Conservation (phyloP, 495 filamentous ascomycete genomes). For the Hypoxylon fuscum region DNA sequence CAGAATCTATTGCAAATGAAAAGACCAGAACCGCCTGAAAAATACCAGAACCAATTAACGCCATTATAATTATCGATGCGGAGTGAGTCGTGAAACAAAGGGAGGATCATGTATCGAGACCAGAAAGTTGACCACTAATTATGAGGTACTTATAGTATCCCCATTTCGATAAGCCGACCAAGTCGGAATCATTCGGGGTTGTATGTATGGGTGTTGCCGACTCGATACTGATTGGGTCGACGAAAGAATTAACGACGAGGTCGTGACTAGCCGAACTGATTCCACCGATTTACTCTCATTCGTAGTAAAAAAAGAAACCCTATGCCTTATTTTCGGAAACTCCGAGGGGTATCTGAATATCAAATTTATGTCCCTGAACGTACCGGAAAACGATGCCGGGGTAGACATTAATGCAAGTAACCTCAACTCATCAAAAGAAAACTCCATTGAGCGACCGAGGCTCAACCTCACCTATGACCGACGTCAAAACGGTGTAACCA, state of each 20-base stretch:
- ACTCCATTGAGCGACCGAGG: neutral
- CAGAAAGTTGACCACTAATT: slow-evolving; percentile 6
- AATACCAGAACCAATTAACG: slow-evolving; percentile 40
- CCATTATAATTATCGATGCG: slow-evolving; percentile 39
- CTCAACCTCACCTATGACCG: slow-evolving; percentile 5
- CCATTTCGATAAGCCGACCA: slow-evolving; percentile 1
- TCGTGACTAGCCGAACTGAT: slow-evolving; percentile 10
- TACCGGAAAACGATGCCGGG: slow-evolving; percentile 42
- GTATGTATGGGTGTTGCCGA: slow-evolving; percentile 5
- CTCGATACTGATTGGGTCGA: slow-evolving; percentile 26
- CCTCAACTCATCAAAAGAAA: slow-evolving; percentile 25
- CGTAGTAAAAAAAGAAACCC: slow-evolving; percentile 40
- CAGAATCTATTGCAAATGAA: slow-evolving; percentile 44
- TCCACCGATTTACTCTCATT: slow-evolving; percentile 31
- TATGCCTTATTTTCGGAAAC: slow-evolving; percentile 45
- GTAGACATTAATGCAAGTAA: slow-evolving; percentile 43
- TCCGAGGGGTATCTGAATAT: slow-evolving; percentile 49
- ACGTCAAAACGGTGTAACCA: slow-evolving; percentile 24
- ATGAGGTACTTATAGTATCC: neutral
- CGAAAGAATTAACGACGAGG: slow-evolving; percentile 20
- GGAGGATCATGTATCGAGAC: slow-evolving; percentile 21
- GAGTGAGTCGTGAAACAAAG: slow-evolving; percentile 21
- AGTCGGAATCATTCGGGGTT: slow-evolving; percentile 17
- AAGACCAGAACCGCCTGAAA: slow-evolving; percentile 30
- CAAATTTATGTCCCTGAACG: slow-evolving; percentile 48